Evolutionary conservation across 169 alveolate genomes (phyloP).

Genomic region (Cryptosporidium sp.): DNA sequence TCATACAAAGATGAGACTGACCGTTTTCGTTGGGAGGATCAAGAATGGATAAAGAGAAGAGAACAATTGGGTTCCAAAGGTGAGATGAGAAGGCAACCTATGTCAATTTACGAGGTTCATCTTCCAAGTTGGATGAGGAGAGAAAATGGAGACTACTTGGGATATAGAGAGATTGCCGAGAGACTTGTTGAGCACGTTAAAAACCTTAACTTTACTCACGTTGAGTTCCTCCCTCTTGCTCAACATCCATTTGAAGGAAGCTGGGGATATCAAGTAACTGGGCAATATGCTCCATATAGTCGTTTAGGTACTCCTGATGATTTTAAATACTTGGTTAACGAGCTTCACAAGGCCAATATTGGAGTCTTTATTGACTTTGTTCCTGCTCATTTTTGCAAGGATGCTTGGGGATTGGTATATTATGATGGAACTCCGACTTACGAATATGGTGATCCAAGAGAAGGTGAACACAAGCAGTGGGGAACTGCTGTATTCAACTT

Average conservation of each 20-base stretch:
- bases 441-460: slow-evolving; percentile 84
- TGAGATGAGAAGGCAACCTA: slow-evolving; percentile 80
- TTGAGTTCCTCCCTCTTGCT: slow-evolving; percentile 84
- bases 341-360: slow-evolving; percentile 80
- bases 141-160: slow-evolving; percentile 77
- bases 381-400: slow-evolving; percentile 84
- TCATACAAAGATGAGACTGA: slow-evolving; percentile 78
- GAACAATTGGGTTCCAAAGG: slow-evolving; percentile 76
- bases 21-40: slow-evolving; percentile 81
- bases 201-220: slow-evolving; percentile 82
- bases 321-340: slow-evolving; percentile 81
- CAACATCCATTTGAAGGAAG: slow-evolving; percentile 86
- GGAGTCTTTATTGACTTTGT: slow-evolving; percentile 83
- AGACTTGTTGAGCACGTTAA: slow-evolving; percentile 81
- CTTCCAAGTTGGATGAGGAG: slow-evolving; percentile 85
- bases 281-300: slow-evolving; percentile 83
- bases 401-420: slow-evolving; percentile 82
- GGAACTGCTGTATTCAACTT: slow-evolving; percentile 83
- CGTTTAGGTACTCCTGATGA: slow-evolving; percentile 83
- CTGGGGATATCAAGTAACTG: slow-evolving; percentile 85
- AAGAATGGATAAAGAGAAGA: slow-evolving; percentile 81
- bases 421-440: slow-evolving; percentile 83
- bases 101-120: slow-evolving; percentile 84
- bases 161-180: slow-evolving; percentile 82
- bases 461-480: slow-evolving; percentile 84